Base-by-base conservation (phyloP, 495 filamentous ascomycete species). In the Mycothermus thermophilus region DNA sequence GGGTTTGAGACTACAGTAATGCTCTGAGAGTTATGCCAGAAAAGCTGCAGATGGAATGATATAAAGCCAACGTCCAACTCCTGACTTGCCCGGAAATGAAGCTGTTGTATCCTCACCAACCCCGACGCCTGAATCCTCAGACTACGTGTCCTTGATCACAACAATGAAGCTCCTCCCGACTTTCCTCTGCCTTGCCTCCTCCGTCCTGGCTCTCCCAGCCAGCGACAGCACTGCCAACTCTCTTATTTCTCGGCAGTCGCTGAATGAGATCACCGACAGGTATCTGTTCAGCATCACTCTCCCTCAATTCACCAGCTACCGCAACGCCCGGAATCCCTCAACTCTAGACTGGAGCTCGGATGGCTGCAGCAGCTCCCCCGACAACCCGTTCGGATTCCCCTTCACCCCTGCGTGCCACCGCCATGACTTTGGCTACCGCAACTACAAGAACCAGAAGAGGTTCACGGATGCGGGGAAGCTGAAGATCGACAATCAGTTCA, bases 341-440 rank as follows among this genome's bases (percentile, higher is more conserved):
- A 39, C 28, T 12, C 34, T 67, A 5, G 40, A 53, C 41, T 64
- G 59, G 62, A 17, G 40, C 3, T 51, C 55, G n/a, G 48, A 65
- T 26, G 58, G 56, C 32, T 67, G 63, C 51, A 54, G 50, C 20
- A 23, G 27, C 1, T 59, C 59, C 8, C 55, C 60, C 0, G 64
- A 68, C 31, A 50, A 53, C 11, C 64, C 64, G 4, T 45, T 50
- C n/a, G 59, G 60, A 2, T 68, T 58, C 41, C 40, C 57, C 43
- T 68, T 67, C 41, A 21, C 29, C 6, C 52, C 43, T 0, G 42
- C 40, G 10, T 69, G 64, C 52, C 34, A 59, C 19, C 52, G 64
- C 10, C 64, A 69, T 42, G 64, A 69, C 26, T 68, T 67, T 33
- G 64, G 61, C 2, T 68, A 64, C 44, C 44, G 54, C 6, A 68